Base-by-base conservation (phyloP, 768 basidiomycete species). In the Lactarius hatsudake region DNA sequence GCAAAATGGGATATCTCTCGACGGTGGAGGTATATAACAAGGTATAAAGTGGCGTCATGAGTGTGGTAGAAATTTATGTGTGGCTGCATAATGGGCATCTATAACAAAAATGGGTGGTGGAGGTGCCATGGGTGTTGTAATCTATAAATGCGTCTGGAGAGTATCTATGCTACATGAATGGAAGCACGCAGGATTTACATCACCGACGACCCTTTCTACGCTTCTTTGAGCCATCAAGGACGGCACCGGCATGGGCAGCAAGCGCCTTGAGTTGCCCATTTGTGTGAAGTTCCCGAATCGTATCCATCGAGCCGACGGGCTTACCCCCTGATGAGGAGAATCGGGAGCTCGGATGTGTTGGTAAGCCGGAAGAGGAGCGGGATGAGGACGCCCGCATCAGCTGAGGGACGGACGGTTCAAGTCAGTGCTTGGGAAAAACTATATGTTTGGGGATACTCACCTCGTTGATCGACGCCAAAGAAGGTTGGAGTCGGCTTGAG, bases 311-410 rank as follows among this genome's bases (percentile, higher is more conserved):
- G 18, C 86, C 86, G 18, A 89, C 77, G 18, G 82, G 75, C 57
- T 80, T 79, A 42, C 92, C 92, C 20, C 86, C 87, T n/a, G 55
- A 94, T 75, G 61, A 94, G 79, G 5, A 93, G 81, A 36, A 92
- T 74, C 18, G 92, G 90, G 8, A 93, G 78, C 18, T 85, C 82
- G 1, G 79, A 68, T 4, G 80, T 73, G 18, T 76, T 76, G 0
- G 89, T 89, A 45, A 93, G 79, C 0, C 91, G 87, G 15, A 74
- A 72, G 55, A 93, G 80, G 30, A 93, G 79, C 1, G 89, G 86
- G 5, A 76, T 74, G 28, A 94, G 78, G 30, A 91, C 85, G 0
- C 82, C 78, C 5, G 83, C 84, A 73, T 94, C 91, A 67, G 87
- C 87, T 79, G 69, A 9, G 45, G 55, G 43, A 15, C 15, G 6